Percentiles rank a stretch among this genome's conserved stretches.
These are phyloP conservation scores for Santalum album DNA, from an alignment of 164 flowering plant species.

Conservation along the genomic window DNA sequence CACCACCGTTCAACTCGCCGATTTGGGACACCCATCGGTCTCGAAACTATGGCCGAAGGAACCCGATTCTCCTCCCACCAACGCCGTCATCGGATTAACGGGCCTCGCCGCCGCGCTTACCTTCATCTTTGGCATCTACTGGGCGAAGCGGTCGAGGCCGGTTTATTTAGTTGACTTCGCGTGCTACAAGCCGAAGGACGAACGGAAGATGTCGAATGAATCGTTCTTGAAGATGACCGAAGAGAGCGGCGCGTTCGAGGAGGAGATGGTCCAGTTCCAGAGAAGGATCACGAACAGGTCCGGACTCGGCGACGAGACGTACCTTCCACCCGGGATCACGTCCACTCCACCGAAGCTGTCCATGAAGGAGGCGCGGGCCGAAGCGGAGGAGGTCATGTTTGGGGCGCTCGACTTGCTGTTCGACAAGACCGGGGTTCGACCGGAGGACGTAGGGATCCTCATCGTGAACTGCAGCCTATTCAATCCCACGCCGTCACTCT, in stretches of 20 bases:
- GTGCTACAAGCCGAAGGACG: constrained; percentile 56
- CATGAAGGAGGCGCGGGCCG: background rate
- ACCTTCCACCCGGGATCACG: constrained; percentile 52
- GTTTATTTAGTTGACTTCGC: constrained; percentile 61
- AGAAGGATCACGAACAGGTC: constrained; percentile 62
- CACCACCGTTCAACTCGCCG: no score
- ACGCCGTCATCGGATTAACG: no score
- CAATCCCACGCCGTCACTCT: background rate
- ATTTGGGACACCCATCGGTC: no score
- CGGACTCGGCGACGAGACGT: constrained; percentile 67
- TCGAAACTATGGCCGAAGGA: no score
- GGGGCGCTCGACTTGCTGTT: background rate
- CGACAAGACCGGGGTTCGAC: background rate
- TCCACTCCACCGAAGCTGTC: constrained; percentile 28
- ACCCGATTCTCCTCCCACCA: no score
- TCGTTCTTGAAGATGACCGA: constrained; percentile 38
- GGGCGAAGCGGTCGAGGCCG: no score
- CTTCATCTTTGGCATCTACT: no score
- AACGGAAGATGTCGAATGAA: constrained; percentile 35
- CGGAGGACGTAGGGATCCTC: background rate
- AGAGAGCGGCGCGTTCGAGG: constrained; percentile 33
- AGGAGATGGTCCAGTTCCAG: constrained; percentile 56
- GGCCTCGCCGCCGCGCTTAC: no score
- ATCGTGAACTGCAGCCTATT: constrained; percentile 1
- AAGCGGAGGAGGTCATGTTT: constrained; percentile 1